A percentile compares a stretch with the other conserved stretches of the same genome.
Evolutionary conservation across 2,329 filamentous ascomycete genomes (phyloP).

Genomic region (Calcarisporium arbuscula): DNA sequence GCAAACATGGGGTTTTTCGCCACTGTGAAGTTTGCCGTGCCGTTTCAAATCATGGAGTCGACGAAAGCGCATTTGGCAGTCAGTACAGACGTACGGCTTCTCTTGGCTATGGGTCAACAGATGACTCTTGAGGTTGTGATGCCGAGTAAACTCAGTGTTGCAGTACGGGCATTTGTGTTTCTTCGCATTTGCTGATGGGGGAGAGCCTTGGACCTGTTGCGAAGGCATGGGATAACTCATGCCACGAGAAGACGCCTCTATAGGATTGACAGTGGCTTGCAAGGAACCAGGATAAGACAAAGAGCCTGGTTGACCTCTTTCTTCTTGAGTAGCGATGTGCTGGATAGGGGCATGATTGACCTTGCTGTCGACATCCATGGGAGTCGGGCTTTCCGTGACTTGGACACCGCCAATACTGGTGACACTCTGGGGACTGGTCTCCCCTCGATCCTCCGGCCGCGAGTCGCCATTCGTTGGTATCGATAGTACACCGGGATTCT

Average conservation of each 20-base stretch:
- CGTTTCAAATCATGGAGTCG: slow-evolving; percentile 92
- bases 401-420: slow-evolving; percentile 35
- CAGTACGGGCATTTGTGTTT: slow-evolving; percentile 97
- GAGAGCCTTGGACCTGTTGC: slow-evolving; percentile 33
- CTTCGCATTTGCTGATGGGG: slow-evolving; percentile 62
- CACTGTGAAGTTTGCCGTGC: slow-evolving; percentile 93
- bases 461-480: slow-evolving; percentile 25
- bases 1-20: slow-evolving; percentile 91
- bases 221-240: slow-evolving; percentile 53
- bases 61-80: slow-evolving; percentile 89
- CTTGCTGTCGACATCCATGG: slow-evolving; percentile 49
- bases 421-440: slow-evolving; percentile 38
- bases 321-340: slow-evolving; percentile 42
- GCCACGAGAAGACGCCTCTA: slow-evolving; percentile 40
- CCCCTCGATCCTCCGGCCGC: slow-evolving; percentile 30
- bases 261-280: slow-evolving; percentile 34
- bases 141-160: slow-evolving; percentile 91
- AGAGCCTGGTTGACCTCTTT: slow-evolving; percentile 42
- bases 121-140: slow-evolving; percentile 97
- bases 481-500: too few species aligned
- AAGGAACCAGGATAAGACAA: slow-evolving; percentile 50
- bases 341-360: slow-evolving; percentile 25
- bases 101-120: slow-evolving; percentile 96
- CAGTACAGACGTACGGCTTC: slow-evolving; percentile 90
- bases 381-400: slow-evolving; percentile 43